These are phyloP conservation scores for Thymus quinquecostatus DNA, from an alignment of 257 asterid genomes.

Conservation along the genomic window DNA sequence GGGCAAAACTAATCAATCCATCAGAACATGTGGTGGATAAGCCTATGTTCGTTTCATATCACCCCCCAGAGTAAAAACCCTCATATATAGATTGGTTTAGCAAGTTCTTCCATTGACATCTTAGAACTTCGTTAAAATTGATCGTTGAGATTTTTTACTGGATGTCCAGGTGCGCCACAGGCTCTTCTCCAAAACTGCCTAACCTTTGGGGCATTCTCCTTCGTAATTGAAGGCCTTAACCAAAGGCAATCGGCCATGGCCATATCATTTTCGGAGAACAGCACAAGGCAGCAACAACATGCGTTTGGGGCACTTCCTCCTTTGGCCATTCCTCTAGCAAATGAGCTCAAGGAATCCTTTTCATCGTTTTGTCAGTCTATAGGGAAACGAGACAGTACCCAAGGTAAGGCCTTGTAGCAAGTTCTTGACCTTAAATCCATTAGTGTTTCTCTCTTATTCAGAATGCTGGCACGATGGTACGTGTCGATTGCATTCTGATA, in stretches of 20 bases:
- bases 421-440: not conserved
- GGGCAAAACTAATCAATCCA: no score
- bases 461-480: not conserved
- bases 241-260: slow-evolving; percentile 90
- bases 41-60: no score
- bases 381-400: slow-evolving; percentile 44
- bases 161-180: slow-evolving; percentile 83
- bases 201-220: slow-evolving; percentile 96
- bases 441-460: not conserved
- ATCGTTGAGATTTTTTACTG: slow-evolving; percentile 7
- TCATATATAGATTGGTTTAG: not conserved
- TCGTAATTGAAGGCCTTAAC: slow-evolving; percentile 84
- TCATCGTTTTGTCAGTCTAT: slow-evolving; percentile 69
- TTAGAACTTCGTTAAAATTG: not conserved
- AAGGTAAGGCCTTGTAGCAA: not conserved
- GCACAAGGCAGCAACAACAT: slow-evolving; percentile 32
- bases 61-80: no score
- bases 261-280: slow-evolving; percentile 35
- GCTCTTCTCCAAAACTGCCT: slow-evolving; percentile 89
- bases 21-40: no score
- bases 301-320: slow-evolving; percentile 70
- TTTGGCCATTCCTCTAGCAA: slow-evolving; percentile 80
- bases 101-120: not conserved
- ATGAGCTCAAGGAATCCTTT: slow-evolving; percentile 84
- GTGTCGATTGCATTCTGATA: slow-evolving; percentile 1